Percentiles rank a stretch among this genome's conserved stretches.
phyloP scores from a whole-genome alignment of 2,329 filamentous ascomycete species.

The Xylaria sp. region DNA sequence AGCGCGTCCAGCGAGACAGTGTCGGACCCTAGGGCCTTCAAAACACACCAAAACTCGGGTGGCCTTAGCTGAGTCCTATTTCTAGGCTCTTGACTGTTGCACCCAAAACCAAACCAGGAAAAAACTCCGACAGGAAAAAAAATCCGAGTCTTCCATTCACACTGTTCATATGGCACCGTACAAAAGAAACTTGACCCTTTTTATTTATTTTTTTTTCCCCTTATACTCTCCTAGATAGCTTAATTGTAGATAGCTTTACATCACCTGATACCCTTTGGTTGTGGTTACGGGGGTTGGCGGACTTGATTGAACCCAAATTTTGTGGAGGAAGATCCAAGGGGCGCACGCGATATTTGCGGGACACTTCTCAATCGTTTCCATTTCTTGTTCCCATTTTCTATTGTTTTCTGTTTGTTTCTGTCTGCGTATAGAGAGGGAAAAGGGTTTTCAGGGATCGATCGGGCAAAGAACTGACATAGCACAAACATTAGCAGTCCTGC shows the following conservation, averaged over 20 bases:
- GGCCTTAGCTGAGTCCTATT: neutral
- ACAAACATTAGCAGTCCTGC: constrained; percentile 31
- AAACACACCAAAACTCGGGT: neutral
- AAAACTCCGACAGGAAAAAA: neutral
- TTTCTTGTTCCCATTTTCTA: neutral
- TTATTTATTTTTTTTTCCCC: constrained; percentile 19
- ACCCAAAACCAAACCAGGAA: neutral
- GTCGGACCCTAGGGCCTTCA: neutral
- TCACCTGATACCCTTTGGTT: constrained; percentile 40
- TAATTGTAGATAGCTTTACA: constrained; percentile 44
- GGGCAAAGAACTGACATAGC: constrained; percentile 10
- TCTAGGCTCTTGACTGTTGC: neutral
- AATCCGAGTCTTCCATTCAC: constrained; percentile 29
- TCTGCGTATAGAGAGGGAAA: constrained; percentile 16
- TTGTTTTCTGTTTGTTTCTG: constrained; percentile 1
- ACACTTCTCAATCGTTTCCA: neutral
- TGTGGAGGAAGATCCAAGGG: constrained; percentile 14
- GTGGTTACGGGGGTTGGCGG: constrained; percentile 29
- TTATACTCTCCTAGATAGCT: constrained; percentile 24
- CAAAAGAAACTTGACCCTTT: constrained; percentile 12
- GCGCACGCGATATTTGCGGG: constrained; percentile 19
- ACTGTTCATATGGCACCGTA: constrained; percentile 34
- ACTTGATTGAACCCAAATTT: constrained; percentile 3
- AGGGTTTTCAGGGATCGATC: constrained; percentile 9
- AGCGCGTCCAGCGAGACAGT: neutral